Evolutionary conservation across 2,329 filamentous ascomycete species (phyloP).

Genomic region (Dactylellina sp.): DNA sequence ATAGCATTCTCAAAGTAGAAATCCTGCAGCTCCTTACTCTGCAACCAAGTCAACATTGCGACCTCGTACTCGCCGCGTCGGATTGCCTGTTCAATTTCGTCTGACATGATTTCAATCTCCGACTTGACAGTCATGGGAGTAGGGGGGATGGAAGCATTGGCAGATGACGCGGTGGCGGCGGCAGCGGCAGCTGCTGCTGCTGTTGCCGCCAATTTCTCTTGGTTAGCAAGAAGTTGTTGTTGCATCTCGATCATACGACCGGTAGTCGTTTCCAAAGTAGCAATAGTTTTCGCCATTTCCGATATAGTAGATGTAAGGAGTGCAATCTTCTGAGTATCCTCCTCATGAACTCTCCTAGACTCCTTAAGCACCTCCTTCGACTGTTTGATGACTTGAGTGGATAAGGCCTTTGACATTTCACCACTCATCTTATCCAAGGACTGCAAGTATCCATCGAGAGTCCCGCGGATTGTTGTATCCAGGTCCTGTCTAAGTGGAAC

Average conservation of each 20-base stretch:
- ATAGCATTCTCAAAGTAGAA: slow-evolving; percentile 73
- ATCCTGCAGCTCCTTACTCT: slow-evolving; percentile 71
- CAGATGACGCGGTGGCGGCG: slow-evolving; percentile 61
- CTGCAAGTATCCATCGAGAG: slow-evolving; percentile 33
- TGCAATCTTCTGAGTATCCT: slow-evolving; percentile 75
- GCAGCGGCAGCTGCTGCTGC: slow-evolving; percentile 58
- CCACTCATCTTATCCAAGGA: slow-evolving; percentile 52
- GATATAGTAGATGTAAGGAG: slow-evolving; percentile 76
- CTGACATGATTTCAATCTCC: slow-evolving; percentile 66
- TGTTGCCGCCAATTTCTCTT: slow-evolving; percentile 59
- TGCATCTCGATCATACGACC: slow-evolving; percentile 75
- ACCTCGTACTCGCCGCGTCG: slow-evolving; percentile 72
- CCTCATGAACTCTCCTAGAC: slow-evolving; percentile 65
- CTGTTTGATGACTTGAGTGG: slow-evolving; percentile 43
- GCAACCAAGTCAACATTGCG: slow-evolving; percentile 70
- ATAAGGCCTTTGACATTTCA: slow-evolving; percentile 61
- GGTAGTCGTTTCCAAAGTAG: slow-evolving; percentile 76
- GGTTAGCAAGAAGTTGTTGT: slow-evolving; percentile 69
- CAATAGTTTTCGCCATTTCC: slow-evolving; percentile 75
- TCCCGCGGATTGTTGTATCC: slow-evolving; percentile 57
- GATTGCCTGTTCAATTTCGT: slow-evolving; percentile 73
- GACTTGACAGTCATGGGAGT: slow-evolving; percentile 61
- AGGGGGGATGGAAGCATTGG: slow-evolving; percentile 63
- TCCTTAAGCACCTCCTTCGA: slow-evolving; percentile 47
- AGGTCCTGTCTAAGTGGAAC: slow-evolving; percentile 58